Conservation (phyloP, 768 basidiomycete genomes). For the Rhodosporidiobolus odoratus region DNA sequence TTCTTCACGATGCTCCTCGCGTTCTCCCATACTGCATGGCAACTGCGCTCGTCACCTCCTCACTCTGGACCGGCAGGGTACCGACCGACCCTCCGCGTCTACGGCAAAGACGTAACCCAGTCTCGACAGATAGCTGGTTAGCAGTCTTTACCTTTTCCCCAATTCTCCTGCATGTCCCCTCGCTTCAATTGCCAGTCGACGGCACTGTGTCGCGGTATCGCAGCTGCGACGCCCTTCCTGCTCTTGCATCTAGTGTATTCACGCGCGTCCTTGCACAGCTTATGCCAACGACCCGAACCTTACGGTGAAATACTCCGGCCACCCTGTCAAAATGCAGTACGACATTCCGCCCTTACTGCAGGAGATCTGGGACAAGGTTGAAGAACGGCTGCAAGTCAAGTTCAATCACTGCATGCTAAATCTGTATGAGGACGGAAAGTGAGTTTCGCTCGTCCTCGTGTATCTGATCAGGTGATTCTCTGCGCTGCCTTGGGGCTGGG, state of each 20-base stretch:
- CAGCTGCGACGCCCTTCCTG: too few species aligned
- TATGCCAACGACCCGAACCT: constrained; percentile 46
- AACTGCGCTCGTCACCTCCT: neutral
- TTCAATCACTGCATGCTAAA: constrained; percentile 53
- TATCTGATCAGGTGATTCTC: too few species aligned
- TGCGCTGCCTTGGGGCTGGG: too few species aligned
- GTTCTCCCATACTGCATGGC: neutral
- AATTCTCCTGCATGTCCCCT: neutral
- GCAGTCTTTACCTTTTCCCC: constrained; percentile 2
- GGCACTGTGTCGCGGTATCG: too few species aligned
- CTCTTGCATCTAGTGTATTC: too few species aligned
- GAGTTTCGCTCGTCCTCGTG: constrained; percentile 38
- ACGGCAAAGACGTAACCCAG: constrained; percentile 49
- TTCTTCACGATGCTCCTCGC: neutral
- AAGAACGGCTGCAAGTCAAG: constrained; percentile 43
- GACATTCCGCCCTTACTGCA: constrained; percentile 46
- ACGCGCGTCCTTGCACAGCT: constrained; percentile 41
- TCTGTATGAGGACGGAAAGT: constrained; percentile 48
- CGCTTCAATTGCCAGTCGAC: too few species aligned
- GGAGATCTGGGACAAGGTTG: constrained; percentile 45
- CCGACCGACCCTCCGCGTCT: constrained; percentile 50
- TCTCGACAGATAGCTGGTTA: constrained; percentile 47
- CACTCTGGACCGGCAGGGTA: constrained; percentile 47
- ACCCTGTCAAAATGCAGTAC: constrained; percentile 47
- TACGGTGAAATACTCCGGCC: constrained; percentile 48